Evolutionary conservation across 129 eudicot genomes (phyloP), one percentile per base, ranked within the genome.

Genomic region (Flaveria sonorensis): DNA sequence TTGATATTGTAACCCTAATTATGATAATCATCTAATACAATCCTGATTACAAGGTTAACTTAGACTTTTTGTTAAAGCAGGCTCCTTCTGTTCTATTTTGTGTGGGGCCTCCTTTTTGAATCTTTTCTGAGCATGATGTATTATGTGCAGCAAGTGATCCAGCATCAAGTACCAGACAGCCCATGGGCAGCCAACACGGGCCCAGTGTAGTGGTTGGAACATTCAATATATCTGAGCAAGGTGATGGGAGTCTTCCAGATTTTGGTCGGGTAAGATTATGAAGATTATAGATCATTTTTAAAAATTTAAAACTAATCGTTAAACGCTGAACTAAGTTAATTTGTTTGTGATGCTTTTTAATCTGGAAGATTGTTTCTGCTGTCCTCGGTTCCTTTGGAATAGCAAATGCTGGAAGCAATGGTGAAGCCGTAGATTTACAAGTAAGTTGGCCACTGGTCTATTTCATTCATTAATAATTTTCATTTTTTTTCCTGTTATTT

Each of bases 201-300:
- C 85, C 97, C 24, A 76, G 89, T 82, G 85, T 93, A 70, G 81
- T 93, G 28, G 91, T 93, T 60, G 97, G 94, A 72, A 85, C 92
- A 52, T 90, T 85, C 78, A 93, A 87, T 73, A 78, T 90, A 80
- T 86, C 97, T 68, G 97, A 92, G 56, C 97, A 87, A 76, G 96
- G 95, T 18, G 97, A 89, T 81, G 94, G 96, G 20, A 50, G 78
- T 82, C 76, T 92, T 48, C 91, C 97, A 13, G 95, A 93, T 85
- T 79, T 89, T 28, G 78, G 93, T 82, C 89, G 96, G 83, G 98
- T 93, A 86, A 83, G 88, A 56, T 23, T 66, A 32, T 70, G 32
- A 65, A 39, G 70, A 5, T 42, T 39, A 26, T 28, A 42, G 20
- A 46, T 23, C 20, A 14, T 61, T 36, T 5, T 4, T 16, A n/a